Evolutionary conservation across 768 basidiomycete genomes (phyloP), one percentile per base, ranked within the genome.

Genomic region (Collybia sp.): DNA sequence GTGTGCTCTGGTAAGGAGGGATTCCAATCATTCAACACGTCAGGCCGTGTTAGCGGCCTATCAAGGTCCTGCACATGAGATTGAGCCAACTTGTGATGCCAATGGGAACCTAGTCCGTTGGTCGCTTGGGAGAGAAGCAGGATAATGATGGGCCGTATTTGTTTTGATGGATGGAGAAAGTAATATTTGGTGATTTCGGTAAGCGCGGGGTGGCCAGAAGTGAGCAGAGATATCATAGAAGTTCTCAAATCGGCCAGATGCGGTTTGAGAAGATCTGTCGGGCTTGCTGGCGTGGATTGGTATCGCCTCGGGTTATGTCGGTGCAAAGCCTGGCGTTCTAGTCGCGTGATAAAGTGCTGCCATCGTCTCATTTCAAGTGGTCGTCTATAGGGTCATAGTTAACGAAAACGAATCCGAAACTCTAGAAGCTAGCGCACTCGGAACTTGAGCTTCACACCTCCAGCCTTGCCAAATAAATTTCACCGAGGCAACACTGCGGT

Each of bases 11-110:
- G 79, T 71, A 89, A 81, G 48, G 65, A 69, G 1, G 93, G 93
- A 63, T 95, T 96, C 74, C 84, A 89, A 65, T 96, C 93, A 58
- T 89, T 91, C 55, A 96, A 70, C 17, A 93, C 83, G 58, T 89
- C 85, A 3, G 70, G 67, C 37, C 82, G 75, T 45, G 83, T 83
- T 45, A 95, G 66, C 2, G 87, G 82, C 46, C 76, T 70, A 63
- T 95, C 82, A 46, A 94, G 73, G 50, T 82, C 80, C 11, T 80
- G 66, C 6, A 68, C 55, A 1, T 68, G 64, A 1, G 83, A 76
- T 33, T 74, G 74, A 72, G 76, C 80, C 19, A 68, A 59, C 54
- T 82, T 85, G 47, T 65, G 58, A 10, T 70, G 58, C 75, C 82
- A 93, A 17, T 75, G 67, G 1, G 70, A 64, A 0, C 88, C 88